phyloP scores from a whole-genome alignment of 108 stramenopile genomes.

The Pseudonitzschia pungens region DNA sequence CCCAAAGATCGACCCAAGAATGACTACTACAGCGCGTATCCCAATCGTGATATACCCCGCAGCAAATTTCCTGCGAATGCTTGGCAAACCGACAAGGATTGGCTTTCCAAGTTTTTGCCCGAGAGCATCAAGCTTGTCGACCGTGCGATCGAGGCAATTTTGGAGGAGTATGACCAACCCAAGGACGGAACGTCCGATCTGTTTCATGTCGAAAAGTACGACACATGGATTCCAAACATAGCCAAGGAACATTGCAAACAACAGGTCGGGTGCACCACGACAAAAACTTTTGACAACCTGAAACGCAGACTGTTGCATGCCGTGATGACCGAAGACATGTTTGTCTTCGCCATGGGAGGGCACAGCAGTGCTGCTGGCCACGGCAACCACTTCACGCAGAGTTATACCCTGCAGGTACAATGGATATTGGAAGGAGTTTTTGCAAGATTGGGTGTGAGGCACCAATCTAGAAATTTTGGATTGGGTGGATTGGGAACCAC shows the following conservation, averaged over 20 bases:
- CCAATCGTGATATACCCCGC: slow-evolving; percentile 53
- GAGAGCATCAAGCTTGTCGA: slow-evolving; percentile 60
- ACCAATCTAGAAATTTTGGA: slow-evolving; percentile 61
- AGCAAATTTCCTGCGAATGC: slow-evolving; percentile 42
- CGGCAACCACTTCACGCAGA: slow-evolving; percentile 64
- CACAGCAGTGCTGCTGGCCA: slow-evolving; percentile 55
- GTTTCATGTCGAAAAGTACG: slow-evolving; percentile 26
- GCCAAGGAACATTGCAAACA: not conserved
- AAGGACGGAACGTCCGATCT: slow-evolving; percentile 14
- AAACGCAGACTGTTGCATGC: slow-evolving; percentile 72
- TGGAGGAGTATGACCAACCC: slow-evolving; percentile 64
- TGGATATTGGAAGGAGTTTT: slow-evolving; percentile 62
- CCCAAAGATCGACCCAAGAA: slow-evolving; percentile 18
- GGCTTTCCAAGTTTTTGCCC: slow-evolving; percentile 56
- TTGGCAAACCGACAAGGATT: slow-evolving; percentile 71
- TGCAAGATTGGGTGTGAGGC: slow-evolving; percentile 51
- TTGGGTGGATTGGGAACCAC: slow-evolving; percentile 49
- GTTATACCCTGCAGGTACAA: slow-evolving; percentile 60
- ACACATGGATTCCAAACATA: slow-evolving; percentile 4
- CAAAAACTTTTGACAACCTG: slow-evolving; percentile 55
- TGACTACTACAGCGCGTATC: slow-evolving; percentile 39
- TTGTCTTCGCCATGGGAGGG: slow-evolving; percentile 64
- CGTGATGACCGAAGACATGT: slow-evolving; percentile 75
- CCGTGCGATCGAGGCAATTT: slow-evolving; percentile 64
- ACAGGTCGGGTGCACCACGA: slow-evolving; percentile 61